Evolutionary conservation across 106 monocot genomes (phyloP).

Genomic region (Apostasia ramifera): DNA sequence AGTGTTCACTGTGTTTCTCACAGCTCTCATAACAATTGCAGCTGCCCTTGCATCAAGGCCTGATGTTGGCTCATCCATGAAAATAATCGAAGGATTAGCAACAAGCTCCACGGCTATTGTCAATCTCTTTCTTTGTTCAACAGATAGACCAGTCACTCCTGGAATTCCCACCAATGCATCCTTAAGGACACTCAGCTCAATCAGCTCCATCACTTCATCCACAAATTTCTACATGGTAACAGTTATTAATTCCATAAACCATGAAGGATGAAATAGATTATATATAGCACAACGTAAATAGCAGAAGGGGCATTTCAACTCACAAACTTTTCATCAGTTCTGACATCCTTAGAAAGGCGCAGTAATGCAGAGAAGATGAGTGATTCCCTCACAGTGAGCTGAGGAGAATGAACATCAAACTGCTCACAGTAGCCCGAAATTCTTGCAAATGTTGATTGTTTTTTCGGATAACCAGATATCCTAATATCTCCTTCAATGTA

Average conservation of each 20-base stretch:
- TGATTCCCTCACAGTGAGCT: slow-evolving; percentile 61
- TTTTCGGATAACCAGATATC: slow-evolving; percentile 64
- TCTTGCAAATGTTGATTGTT: slow-evolving; percentile 62
- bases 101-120: slow-evolving; percentile 83
- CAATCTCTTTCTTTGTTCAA: slow-evolving; percentile 72
- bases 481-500: slow-evolving; percentile 65
- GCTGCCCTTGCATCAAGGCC: slow-evolving; percentile 79
- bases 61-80: slow-evolving; percentile 87
- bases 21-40: slow-evolving; percentile 73
- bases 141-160: slow-evolving; percentile 61
- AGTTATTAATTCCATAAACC: background rate
- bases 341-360: slow-evolving; percentile 44
- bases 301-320: slow-evolving; percentile 9
- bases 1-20: slow-evolving; percentile 71
- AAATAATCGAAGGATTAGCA: slow-evolving; percentile 81
- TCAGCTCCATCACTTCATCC: slow-evolving; percentile 64
- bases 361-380: slow-evolving; percentile 61
- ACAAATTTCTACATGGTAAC: slow-evolving; percentile 39
- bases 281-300: background rate
- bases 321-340: slow-evolving; percentile 44
- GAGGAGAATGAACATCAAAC: slow-evolving; percentile 73
- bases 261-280: background rate
- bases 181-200: slow-evolving; percentile 53
- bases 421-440: slow-evolving; percentile 77
- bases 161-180: slow-evolving; percentile 72